Evolutionary conservation across 768 basidiomycete genomes (phyloP), one percentile per base, ranked within the genome.

Genomic region (Mrakia gelida): DNA sequence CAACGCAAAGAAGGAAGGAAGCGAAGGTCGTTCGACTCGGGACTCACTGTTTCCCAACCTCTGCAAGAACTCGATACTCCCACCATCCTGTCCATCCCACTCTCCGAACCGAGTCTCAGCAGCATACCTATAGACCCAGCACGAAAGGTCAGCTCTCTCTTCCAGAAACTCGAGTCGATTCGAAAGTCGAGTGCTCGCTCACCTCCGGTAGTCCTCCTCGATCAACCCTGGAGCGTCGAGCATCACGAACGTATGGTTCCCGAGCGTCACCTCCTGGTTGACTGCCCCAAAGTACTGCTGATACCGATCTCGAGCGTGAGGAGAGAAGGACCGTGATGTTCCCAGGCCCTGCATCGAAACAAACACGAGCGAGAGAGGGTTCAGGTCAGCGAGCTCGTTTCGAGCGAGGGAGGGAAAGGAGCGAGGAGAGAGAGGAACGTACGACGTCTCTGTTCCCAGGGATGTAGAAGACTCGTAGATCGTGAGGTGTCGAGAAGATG

Each of bases 361-460:
- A 38, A 38, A 38, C 38, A 38, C 38, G 38, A 38, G n/a, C 15
- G 11, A 30, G 23, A 26, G 16, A 67, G 21, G 32, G 38, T 15
- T 34, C 0, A 65, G 72, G 13, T 30, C 32, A 38, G n/a, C 43
- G 59, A 62, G 30, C 34, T 67, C 65, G 30, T n/a, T 28, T 11
- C 21, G 32, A 7, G 26, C 49, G 45, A n/a, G 16, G 23, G 6
- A n/a, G 59, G 41, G 15, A n/a, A n/a, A n/a, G n/a, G n/a, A n/a
- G n/a, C n/a, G n/a, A n/a, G n/a, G n/a, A 16, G 21, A 18, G 67
- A 23, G 13, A 30, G 72, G 75, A 73, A 82, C 92, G 89, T 92
- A 80, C 92, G 49, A 92, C 87, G 81, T 98, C 96, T 82, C 95
- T 94, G 82, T 98, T 98, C 9, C 96, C 96, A 3, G 94, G 91